Percentiles rank a stretch among this genome's conserved stretches.
Conservation (phyloP, 2,329 filamentous ascomycete species). For the Aspergillus pseudotamarii region DNA sequence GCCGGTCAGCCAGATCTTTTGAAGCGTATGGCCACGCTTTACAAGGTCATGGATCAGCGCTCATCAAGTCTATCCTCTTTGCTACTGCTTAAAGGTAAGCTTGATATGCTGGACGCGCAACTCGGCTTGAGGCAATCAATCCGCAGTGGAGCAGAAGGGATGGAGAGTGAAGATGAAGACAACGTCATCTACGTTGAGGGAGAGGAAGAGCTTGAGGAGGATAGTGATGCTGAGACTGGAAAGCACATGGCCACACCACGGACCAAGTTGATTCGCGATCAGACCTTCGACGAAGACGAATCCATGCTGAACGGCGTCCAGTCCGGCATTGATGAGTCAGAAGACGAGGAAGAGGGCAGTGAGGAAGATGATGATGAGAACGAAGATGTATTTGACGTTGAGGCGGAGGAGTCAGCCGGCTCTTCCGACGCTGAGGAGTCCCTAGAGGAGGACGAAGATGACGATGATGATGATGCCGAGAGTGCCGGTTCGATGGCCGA, state of each 20-base stretch:
- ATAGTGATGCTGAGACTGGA: slow-evolving; percentile 34
- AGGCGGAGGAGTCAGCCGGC: slow-evolving; percentile 46
- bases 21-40: slow-evolving; percentile 74
- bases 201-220: slow-evolving; percentile 61
- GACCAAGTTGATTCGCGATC: slow-evolving; percentile 41
- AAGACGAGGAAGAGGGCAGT: slow-evolving; percentile 59
- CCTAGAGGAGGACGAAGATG: slow-evolving; percentile 63
- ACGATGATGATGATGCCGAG: slow-evolving; percentile 65
- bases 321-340: slow-evolving; percentile 41
- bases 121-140: slow-evolving; percentile 76
- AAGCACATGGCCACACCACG: slow-evolving; percentile 31
- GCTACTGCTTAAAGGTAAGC: slow-evolving; percentile 86
- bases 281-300: slow-evolving; percentile 46
- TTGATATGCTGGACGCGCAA: slow-evolving; percentile 92
- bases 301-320: slow-evolving; percentile 44
- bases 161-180: slow-evolving; percentile 63
- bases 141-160: slow-evolving; percentile 52
- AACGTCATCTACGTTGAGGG: slow-evolving; percentile 86
- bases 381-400: slow-evolving; percentile 47
- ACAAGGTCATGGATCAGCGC: slow-evolving; percentile 85
- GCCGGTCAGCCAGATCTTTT: slow-evolving; percentile 83
- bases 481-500: slow-evolving; percentile 56
- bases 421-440: slow-evolving; percentile 51
- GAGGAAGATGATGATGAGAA: slow-evolving; percentile 51
- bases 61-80: slow-evolving; percentile 80